phyloP scores from a whole-genome alignment of 225 moss, liverwort and hornwort species.

The Polytrichum formosum region DNA sequence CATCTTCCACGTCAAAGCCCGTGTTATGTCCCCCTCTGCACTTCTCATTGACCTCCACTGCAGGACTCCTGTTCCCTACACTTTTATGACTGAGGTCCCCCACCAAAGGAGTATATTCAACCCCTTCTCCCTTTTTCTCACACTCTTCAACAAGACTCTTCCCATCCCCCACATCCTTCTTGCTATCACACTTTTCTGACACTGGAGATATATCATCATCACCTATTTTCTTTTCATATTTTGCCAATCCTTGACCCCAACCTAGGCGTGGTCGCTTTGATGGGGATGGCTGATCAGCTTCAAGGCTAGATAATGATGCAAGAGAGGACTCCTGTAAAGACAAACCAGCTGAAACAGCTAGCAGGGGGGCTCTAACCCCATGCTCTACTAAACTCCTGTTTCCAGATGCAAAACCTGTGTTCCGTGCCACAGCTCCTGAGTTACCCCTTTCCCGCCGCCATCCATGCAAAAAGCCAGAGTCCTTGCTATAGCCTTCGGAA shows the following conservation, averaged over 20 bases:
- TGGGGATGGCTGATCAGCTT: slow-evolving; percentile 41
- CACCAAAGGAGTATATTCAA: too few species aligned
- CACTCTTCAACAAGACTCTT: slow-evolving; percentile 11
- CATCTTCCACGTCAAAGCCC: not conserved
- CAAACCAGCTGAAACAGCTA: not conserved
- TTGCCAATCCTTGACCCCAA: slow-evolving; percentile 67
- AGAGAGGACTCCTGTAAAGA: slow-evolving; percentile 17
- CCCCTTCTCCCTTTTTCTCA: slow-evolving; percentile 21
- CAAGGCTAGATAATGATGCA: slow-evolving; percentile 20
- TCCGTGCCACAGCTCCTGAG: slow-evolving; percentile 16
- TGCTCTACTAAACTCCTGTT: slow-evolving; percentile 32
- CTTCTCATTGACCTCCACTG: slow-evolving; percentile 10
- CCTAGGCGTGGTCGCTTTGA: slow-evolving; percentile 63
- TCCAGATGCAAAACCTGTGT: slow-evolving; percentile 19
- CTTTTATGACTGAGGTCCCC: too few species aligned
- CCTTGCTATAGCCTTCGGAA: slow-evolving; percentile 29
- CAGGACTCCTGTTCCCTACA: too few species aligned
- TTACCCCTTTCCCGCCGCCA: slow-evolving; percentile 49
- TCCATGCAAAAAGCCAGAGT: slow-evolving; percentile 32
- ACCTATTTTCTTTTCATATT: slow-evolving; percentile 56
- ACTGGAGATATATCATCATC: slow-evolving; percentile 33
- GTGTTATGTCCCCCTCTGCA: not conserved
- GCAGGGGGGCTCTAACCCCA: slow-evolving; percentile 24
- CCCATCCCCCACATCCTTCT: slow-evolving; percentile 18
- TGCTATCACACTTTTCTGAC: not conserved